phyloP scores from a whole-genome alignment of 176 grass and related monocot genomes.

The Ensete glaucum region DNA sequence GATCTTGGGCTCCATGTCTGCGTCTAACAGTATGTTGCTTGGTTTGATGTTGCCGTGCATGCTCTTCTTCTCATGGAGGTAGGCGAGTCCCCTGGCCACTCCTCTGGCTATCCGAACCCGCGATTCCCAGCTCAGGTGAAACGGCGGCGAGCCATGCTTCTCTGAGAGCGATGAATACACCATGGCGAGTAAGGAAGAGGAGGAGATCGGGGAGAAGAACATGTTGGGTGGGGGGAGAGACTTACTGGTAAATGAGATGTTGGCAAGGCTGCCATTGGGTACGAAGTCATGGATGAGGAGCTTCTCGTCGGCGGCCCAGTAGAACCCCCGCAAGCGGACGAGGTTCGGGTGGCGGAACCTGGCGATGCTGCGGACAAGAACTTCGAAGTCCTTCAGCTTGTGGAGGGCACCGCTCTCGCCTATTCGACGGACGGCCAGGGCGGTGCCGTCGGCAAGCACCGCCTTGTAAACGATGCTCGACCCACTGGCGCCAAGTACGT shows the following conservation, averaged over 20 bases:
- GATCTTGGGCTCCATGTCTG: constrained; percentile 12
- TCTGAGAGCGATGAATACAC: background rate
- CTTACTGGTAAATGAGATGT: constrained; percentile 60
- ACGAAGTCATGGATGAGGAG: constrained; percentile 88
- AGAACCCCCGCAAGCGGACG: constrained; percentile 72
- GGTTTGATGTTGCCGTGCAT: constrained; percentile 9
- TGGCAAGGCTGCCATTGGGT: constrained; percentile 70
- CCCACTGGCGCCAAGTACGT: constrained; percentile 54
- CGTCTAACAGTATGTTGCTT: constrained; percentile 1
- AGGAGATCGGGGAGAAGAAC: background rate
- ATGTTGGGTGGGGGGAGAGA: background rate
- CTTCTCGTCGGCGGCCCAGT: constrained; percentile 86
- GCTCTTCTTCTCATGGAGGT: constrained; percentile 11
- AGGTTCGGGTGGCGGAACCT: constrained; percentile 58
- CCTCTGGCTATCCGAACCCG: background rate
- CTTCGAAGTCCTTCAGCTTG: constrained; percentile 60
- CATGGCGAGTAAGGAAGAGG: background rate
- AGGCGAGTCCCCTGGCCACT: constrained; percentile 1
- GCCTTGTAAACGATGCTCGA: constrained; percentile 90
- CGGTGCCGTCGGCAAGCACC: constrained; percentile 47
- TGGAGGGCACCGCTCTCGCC: constrained; percentile 45
- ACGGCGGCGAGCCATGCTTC: constrained; percentile 2
- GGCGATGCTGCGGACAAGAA: constrained; percentile 53
- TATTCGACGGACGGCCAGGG: constrained; percentile 64
- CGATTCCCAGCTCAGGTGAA: constrained; percentile 3